These are phyloP conservation scores for Vigna nakashimae DNA, from an alignment of 306 rosid species.

Conservation along the genomic window DNA sequence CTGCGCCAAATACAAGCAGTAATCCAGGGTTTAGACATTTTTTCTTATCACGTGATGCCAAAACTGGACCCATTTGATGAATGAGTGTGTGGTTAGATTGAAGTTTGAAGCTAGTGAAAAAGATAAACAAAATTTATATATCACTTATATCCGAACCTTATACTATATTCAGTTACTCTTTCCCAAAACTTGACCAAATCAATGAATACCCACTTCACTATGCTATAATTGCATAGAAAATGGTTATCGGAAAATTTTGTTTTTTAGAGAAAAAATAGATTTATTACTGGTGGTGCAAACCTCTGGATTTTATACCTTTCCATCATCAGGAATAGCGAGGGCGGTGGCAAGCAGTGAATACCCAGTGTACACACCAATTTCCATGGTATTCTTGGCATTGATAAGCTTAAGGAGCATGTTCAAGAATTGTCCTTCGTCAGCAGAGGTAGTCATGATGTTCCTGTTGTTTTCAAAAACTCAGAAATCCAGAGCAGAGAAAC, in stretches of 20 bases:
- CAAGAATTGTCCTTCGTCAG: slow-evolving; percentile 95
- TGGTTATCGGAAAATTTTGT: background rate
- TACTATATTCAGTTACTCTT: too few relatives aligned
- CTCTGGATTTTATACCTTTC: slow-evolving; percentile 61
- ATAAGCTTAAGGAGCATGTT: slow-evolving; percentile 86
- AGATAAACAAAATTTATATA: background rate
- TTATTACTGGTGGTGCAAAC: background rate
- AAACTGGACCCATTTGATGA: background rate
- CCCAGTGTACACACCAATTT: slow-evolving; percentile 95
- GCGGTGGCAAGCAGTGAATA: slow-evolving; percentile 96
- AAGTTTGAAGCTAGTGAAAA: background rate
- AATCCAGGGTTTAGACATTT: background rate
- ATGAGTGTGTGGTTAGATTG: background rate
- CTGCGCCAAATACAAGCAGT: slow-evolving; percentile 47
- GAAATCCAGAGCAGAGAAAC: background rate
- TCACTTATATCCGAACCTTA: too few relatives aligned
- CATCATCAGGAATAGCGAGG: slow-evolving; percentile 91
- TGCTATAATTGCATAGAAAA: background rate
- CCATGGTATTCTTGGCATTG: slow-evolving; percentile 96
- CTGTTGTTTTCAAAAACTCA: slow-evolving; percentile 50
- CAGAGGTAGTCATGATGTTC: slow-evolving; percentile 95
- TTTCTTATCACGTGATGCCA: background rate
- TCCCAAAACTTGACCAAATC: too few relatives aligned
- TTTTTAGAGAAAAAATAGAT: background rate
- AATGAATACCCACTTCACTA: background rate